A percentile compares a stretch with the other conserved stretches of the same genome.
Conservation (phyloP, 2,329 filamentous ascomycete genomes). For the Curvularia sp. region DNA sequence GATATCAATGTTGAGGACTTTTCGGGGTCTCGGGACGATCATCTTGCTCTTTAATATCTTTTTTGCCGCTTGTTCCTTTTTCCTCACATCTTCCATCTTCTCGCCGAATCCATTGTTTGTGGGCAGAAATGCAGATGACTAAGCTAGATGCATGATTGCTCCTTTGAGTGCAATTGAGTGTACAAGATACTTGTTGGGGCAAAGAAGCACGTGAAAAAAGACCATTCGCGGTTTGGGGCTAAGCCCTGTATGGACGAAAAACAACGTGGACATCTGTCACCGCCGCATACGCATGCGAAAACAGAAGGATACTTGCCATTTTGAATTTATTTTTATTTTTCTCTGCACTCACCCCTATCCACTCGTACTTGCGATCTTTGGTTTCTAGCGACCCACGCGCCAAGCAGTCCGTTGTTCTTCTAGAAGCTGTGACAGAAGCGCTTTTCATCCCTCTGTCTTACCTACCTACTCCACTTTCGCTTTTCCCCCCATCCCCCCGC, state of each 20-base stretch:
- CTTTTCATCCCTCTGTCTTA: not conserved
- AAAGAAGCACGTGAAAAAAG: constrained; percentile 8
- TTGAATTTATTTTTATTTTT: not conserved
- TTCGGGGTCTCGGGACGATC: not conserved
- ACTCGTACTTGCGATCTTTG: too few species aligned
- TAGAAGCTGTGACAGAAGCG: not conserved
- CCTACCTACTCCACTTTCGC: constrained; percentile 2
- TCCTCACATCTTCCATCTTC: not conserved
- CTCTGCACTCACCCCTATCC: not conserved
- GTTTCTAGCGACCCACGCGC: not conserved
- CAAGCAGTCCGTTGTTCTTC: not conserved
- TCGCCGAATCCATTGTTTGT: not conserved
- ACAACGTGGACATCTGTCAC: constrained; percentile 21
- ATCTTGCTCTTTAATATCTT: not conserved
- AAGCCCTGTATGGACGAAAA: not conserved
- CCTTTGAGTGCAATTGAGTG: constrained; percentile 7
- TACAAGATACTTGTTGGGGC: not conserved
- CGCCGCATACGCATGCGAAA: constrained; percentile 20
- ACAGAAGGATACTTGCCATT: not conserved
- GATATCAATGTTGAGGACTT: not conserved
- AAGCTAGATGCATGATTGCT: not conserved
- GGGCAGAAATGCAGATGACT: not conserved
- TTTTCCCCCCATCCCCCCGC: not conserved
- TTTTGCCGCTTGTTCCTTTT: constrained; percentile 1
- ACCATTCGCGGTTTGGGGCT: constrained; percentile 3